Percentiles rank a stretch among this genome's conserved stretches.
Conservation (phyloP, 345 rosid species). For the Cardamine resedifolia region DNA sequence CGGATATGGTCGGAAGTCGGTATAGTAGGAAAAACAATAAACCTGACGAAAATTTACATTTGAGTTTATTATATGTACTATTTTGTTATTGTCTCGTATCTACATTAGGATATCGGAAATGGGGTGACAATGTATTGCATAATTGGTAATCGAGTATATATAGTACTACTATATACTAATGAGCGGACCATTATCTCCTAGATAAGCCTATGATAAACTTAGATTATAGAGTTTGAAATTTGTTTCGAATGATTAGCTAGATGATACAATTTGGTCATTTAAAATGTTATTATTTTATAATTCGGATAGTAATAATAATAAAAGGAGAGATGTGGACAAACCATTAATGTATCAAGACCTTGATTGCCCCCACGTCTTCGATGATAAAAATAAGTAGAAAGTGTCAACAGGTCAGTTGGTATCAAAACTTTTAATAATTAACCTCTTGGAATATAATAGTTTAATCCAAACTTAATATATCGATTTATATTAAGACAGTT, state of each 20-base stretch:
- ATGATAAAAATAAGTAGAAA: neutral
- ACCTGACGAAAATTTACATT: conserved; percentile 13
- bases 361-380: conserved; percentile 37
- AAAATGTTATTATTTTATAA: neutral
- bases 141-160: neutral
- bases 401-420: conserved; percentile 13
- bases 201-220: conserved; percentile 5
- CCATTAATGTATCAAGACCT: neutral
- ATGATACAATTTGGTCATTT: conserved; percentile 8
- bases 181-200: conserved; percentile 9
- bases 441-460: neutral
- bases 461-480: neutral
- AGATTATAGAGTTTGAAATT: neutral
- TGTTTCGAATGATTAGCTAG: neutral
- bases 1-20: neutral
- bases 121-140: neutral
- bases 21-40: neutral
- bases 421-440: neutral
- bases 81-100: neutral
- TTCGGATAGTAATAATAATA: neutral
- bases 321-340: neutral
- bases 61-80: neutral
- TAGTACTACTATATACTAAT: neutral
- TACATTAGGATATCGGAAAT: neutral
- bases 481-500: neutral